Evolutionary conservation across 2,329 filamentous ascomycete genomes (phyloP).

Genomic region (Septoria linicola): DNA sequence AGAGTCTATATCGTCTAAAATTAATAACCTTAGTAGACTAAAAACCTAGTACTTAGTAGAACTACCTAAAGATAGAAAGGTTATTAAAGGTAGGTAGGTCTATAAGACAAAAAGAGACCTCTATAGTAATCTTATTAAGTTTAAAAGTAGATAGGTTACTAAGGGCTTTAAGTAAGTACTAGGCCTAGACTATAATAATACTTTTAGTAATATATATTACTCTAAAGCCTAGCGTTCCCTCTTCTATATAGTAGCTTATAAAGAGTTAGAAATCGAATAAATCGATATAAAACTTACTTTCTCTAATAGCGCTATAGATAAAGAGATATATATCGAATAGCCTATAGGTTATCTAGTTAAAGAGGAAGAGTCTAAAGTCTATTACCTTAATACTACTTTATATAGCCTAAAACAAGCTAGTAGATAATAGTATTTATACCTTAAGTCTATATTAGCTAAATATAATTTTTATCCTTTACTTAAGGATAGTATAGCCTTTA

Average conservation of each 20-base stretch:
- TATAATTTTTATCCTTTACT: slow-evolving; percentile 8
- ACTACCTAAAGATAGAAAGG: slow-evolving; percentile 2
- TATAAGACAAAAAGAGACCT: slow-evolving; percentile 6
- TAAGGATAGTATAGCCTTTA: slow-evolving; percentile 8
- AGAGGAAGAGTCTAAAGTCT: slow-evolving; percentile 6
- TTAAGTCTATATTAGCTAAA: slow-evolving; percentile 11
- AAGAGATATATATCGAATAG: slow-evolving; percentile 11
- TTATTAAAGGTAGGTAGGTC: slow-evolving; percentile 6
- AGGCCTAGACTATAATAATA: slow-evolving; percentile 6
- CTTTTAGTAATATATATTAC: slow-evolving; percentile 10
- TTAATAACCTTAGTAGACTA: slow-evolving; percentile 5
- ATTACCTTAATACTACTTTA: slow-evolving; percentile 8
- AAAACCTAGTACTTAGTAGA: slow-evolving; percentile 1
- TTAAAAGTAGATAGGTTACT: slow-evolving; percentile 6
- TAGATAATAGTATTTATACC: slow-evolving; percentile 13
- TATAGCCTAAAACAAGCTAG: slow-evolving; percentile 14
- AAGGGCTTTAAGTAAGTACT: slow-evolving; percentile 8
- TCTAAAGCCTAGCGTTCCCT: neutral
- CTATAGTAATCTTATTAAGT: slow-evolving; percentile 3
- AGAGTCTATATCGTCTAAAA: slow-evolving; percentile 3
- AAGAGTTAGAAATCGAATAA: too few relatives aligned
- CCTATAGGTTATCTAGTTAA: slow-evolving; percentile 9
- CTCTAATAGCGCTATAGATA: slow-evolving; percentile 16
- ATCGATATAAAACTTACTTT: neutral
- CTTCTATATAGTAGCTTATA: neutral